phyloP scores from a whole-genome alignment of 106 monocot species.

The Acanthochlamys bracteata region DNA sequence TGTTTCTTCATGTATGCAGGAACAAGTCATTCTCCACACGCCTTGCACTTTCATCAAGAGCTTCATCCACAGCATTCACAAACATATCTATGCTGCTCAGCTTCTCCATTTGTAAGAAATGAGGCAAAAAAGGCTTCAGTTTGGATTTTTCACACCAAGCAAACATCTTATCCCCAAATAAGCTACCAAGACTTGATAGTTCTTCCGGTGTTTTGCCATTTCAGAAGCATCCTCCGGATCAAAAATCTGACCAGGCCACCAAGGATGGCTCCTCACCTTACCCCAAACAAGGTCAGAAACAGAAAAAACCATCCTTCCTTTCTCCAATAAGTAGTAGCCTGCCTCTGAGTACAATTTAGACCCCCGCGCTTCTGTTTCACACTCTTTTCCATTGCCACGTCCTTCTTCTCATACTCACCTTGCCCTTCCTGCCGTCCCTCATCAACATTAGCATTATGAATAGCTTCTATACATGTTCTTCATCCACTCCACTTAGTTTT shows the following conservation, averaged over 20 bases:
- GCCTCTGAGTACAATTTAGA: background rate
- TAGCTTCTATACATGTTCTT: background rate
- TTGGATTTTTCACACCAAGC: constrained; percentile 76
- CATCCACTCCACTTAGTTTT: too few species aligned
- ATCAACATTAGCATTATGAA: background rate
- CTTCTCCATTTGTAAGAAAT: constrained; percentile 54
- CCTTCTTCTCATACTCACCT: background rate
- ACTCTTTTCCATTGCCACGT: background rate
- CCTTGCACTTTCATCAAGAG: constrained; percentile 47
- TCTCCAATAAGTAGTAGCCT: constrained; percentile 1
- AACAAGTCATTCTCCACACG: constrained; percentile 45
- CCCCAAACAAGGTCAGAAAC: constrained; percentile 76
- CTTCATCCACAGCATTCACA: background rate
- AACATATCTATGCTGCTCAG: constrained; percentile 49
- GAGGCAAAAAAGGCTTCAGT: constrained; percentile 40
- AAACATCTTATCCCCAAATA: constrained; percentile 85
- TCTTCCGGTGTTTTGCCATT: constrained; percentile 54
- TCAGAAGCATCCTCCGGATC: constrained; percentile 58
- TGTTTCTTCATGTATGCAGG: constrained; percentile 28
- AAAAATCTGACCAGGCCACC: constrained; percentile 88
- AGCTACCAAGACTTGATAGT: constrained; percentile 53
- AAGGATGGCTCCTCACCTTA: constrained; percentile 80
- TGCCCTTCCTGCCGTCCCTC: background rate
- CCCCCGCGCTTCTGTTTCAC: background rate
- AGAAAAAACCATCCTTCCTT: constrained; percentile 20